Conservation (phyloP, 2,329 filamentous ascomycete genomes). For the Aspergillus persii region DNA sequence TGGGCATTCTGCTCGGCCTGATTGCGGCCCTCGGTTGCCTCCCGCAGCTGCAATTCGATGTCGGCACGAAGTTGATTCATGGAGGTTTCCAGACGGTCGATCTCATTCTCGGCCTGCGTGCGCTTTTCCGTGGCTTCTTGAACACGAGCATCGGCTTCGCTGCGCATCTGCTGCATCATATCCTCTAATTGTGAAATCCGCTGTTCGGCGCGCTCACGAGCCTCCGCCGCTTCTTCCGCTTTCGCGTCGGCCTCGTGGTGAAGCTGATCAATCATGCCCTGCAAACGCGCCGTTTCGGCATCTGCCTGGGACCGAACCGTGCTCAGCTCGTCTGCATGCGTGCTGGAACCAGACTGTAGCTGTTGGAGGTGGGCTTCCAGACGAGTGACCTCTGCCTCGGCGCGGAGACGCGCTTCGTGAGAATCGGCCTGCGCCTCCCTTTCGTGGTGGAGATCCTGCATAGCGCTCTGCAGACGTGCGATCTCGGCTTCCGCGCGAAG, state of each 20-base stretch:
- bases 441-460: conserved; percentile 43
- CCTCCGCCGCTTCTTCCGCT: conserved; percentile 21
- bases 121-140: conserved; percentile 22
- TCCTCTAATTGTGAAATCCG: conserved; percentile 28
- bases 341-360: conserved; percentile 13
- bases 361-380: conserved; percentile 15
- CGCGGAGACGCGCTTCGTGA: conserved; percentile 15
- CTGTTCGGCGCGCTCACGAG: conserved; percentile 28
- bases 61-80: conserved; percentile 34
- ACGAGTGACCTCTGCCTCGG: conserved; percentile 15
- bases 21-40: conserved; percentile 27
- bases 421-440: conserved; percentile 20
- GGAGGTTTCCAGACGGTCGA: conserved; percentile 20
- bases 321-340: conserved; percentile 18
- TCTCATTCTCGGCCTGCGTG: conserved; percentile 20
- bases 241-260: conserved; percentile 23
- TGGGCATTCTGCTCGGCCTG: conserved; percentile 38
- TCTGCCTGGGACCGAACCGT: conserved; percentile 22
- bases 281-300: conserved; percentile 27
- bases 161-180: conserved; percentile 22
- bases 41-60: conserved; percentile 30
- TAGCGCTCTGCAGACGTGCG: conserved; percentile 43
- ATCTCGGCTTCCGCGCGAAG: conserved; percentile 25
- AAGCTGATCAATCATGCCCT: conserved; percentile 31
- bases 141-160: conserved; percentile 19